These are phyloP conservation scores for Cymodocea nodosa DNA, from an alignment of 116 monocot species.

Conservation along the genomic window DNA sequence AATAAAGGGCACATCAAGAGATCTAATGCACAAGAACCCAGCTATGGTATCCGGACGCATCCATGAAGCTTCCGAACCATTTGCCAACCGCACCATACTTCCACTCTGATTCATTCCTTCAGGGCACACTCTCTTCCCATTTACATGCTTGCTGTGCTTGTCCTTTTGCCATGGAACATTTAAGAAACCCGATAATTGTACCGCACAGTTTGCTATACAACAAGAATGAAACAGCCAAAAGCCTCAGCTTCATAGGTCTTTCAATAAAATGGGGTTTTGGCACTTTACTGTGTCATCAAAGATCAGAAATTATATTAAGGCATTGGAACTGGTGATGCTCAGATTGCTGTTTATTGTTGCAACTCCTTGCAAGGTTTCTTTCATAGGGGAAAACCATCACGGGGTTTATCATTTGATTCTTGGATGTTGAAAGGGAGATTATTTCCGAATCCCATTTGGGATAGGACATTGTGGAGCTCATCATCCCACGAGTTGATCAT, in stretches of 20 bases:
- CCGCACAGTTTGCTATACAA: slow-evolving; percentile 2
- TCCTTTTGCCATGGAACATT: background rate
- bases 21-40: background rate
- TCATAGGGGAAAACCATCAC: slow-evolving; percentile 19
- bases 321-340: background rate
- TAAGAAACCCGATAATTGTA: slow-evolving; percentile 2
- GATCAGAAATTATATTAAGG: background rate
- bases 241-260: background rate
- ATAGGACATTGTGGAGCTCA: slow-evolving; percentile 31
- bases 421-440: slow-evolving; percentile 18
- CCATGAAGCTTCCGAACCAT: background rate
- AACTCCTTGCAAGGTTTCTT: background rate
- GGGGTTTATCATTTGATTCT: slow-evolving; percentile 17
- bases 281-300: background rate
- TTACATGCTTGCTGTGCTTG: background rate
- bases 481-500: slow-evolving; percentile 34
- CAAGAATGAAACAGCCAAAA: slow-evolving; percentile 1
- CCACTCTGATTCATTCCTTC: background rate
- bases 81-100: background rate
- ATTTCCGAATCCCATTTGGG: slow-evolving; percentile 26
- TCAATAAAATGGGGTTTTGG: background rate
- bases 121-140: background rate
- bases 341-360: background rate
- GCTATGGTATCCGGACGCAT: background rate
- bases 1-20: background rate